Evolutionary conservation across 306 rosid species (phyloP), one percentile per base, ranked within the genome.

Genomic region (Cotoneaster glaucophyllus): DNA sequence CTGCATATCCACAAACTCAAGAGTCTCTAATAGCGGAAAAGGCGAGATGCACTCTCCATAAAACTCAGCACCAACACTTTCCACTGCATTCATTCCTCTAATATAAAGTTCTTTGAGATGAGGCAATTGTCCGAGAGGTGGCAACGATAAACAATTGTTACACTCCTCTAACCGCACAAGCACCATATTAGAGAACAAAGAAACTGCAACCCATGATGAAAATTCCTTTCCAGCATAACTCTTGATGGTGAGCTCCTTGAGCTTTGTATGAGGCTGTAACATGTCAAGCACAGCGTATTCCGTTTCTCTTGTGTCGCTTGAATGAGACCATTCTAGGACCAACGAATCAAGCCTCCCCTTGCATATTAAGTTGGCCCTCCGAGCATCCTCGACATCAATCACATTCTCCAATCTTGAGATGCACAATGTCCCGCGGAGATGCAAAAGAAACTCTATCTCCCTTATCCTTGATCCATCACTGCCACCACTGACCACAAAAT

Each of bases 51-150:
- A 5, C 12, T 8, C 37, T 2, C 75, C 75, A 45, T 77, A 77
- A 61, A 77, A 69, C 12, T 77, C 81, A n/a, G 4, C 2, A 11
- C 74, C 80, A 0, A 77, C 39, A 37, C 41, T 58, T 18, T 77
- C 69, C 19, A 37, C 41, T 37, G 0, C 14, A 59, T 22, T 2
- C 44, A 70, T 13, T 22, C 31, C 57, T 50, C 0, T 1, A 15
- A 81, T 61, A 15, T 32, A 4, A 3, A 85, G 71, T 5, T 15
- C 2, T 15, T 43, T 72, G 3, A 85, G 79, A 22, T 25, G 21
- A 37, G 73, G 79, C 48, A 85, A 65, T 31, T 28, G 44, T 2
- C 77, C 41, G 82, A 22, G 82, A 71, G 3, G 56, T 25, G 14
- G 84, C 25, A 76, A 15, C 2, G 13, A 11, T 8, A 0, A 3